Conservation (phyloP, 148 eudicot genomes). For the Fagopyrum tataricum region DNA sequence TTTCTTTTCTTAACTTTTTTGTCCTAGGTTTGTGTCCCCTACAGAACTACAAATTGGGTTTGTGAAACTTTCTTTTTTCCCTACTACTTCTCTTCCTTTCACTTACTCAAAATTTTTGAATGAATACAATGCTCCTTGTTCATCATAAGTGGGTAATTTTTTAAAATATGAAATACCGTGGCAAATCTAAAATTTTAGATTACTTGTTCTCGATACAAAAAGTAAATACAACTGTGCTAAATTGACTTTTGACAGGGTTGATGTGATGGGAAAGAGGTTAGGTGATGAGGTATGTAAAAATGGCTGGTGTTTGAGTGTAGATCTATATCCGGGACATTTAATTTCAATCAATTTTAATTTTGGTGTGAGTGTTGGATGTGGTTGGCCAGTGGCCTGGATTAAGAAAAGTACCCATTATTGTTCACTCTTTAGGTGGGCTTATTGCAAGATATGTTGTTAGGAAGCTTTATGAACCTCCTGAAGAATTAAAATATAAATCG, state of each 20-base stretch:
- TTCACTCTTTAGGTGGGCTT: constrained; percentile 91
- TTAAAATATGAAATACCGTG: background rate
- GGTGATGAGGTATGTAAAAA: constrained; percentile 73
- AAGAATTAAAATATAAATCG: constrained; percentile 11
- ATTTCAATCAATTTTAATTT: background rate
- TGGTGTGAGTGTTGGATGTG: constrained; percentile 59
- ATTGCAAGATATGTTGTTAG: constrained; percentile 86
- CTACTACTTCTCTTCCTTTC: too few species aligned
- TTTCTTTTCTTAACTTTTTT: too few species aligned
- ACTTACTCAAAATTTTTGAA: too few species aligned
- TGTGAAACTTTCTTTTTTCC: too few species aligned
- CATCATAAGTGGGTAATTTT: constrained; percentile 48
- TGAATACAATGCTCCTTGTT: constrained; percentile 22
- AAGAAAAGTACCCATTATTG: constrained; percentile 71
- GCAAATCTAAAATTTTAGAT: background rate
- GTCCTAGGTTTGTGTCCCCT: too few species aligned
- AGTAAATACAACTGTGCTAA: constrained; percentile 64
- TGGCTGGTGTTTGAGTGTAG: constrained; percentile 15
- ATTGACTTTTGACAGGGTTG: constrained; percentile 93
- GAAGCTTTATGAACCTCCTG: constrained; percentile 39
- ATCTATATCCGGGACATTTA: background rate
- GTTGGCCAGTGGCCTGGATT: constrained; percentile 52
- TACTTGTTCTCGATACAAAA: constrained; percentile 31
- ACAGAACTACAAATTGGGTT: too few species aligned
- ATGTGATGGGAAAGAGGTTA: constrained; percentile 84